Percentiles rank a stretch among this genome's conserved stretches.
Conservation (phyloP, 1,284 basidiomycete genomes). For the Puccinia coronata region DNA sequence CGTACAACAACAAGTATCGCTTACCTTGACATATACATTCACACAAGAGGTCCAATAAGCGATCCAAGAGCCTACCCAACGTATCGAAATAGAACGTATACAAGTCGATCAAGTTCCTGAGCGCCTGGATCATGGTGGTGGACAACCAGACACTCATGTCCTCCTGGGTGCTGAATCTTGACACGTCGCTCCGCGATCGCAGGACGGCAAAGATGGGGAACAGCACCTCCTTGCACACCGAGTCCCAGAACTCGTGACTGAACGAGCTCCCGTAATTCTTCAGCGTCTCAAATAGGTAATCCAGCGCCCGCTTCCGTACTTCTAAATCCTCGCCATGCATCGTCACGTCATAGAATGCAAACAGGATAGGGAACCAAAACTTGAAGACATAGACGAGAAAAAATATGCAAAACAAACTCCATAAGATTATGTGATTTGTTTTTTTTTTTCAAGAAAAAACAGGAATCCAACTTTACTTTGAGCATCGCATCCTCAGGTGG, state of each 20-base stretch:
- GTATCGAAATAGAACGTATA: conserved; percentile 96
- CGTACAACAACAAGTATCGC: neutral
- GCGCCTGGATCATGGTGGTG: conserved; percentile 97
- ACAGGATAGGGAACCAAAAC: conserved; percentile 95
- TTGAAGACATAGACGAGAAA: neutral
- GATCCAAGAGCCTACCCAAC: conserved; percentile 84
- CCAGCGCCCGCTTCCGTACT: conserved; percentile 91
- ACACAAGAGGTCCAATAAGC: conserved; percentile 85
- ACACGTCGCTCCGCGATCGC: conserved; percentile 76
- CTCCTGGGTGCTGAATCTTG: conserved; percentile 90
- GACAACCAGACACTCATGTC: conserved; percentile 99
- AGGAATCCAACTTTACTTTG: conserved; percentile 61
- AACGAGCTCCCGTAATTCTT: conserved; percentile 86
- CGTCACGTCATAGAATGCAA: conserved; percentile 98
- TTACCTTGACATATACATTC: conserved; percentile 98
- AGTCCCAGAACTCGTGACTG: conserved; percentile 94
- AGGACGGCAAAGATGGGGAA: conserved; percentile 99
- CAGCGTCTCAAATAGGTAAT: conserved; percentile 90
- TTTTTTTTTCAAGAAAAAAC: neutral
- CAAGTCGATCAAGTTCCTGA: conserved; percentile 90
- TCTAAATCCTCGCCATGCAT: conserved; percentile 99
- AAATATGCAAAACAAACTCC: neutral
- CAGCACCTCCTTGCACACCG: conserved; percentile 90
- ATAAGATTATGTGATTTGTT: neutral
- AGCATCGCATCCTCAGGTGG: conserved; percentile 78